phyloP scores from a whole-genome alignment of 495 filamentous ascomycete genomes.

The Lineolata rhizophorae region DNA sequence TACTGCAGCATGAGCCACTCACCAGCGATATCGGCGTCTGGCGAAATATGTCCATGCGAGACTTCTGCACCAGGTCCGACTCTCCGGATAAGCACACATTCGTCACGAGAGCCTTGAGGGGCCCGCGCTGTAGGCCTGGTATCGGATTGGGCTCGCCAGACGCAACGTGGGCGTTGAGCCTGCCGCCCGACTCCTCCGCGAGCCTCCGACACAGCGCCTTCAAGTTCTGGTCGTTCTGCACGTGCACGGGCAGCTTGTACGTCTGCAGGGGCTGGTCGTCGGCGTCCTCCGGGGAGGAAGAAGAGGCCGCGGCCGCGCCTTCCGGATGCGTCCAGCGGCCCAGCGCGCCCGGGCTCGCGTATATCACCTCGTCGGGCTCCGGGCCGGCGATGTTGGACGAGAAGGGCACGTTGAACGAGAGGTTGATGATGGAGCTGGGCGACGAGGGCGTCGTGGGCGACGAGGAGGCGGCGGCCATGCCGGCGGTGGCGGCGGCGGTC shows the following conservation, averaged over 20 bases:
- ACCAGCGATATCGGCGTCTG: constrained; percentile 76
- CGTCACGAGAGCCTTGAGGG: constrained; percentile 51
- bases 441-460: constrained; percentile 20
- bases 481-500: constrained; percentile 28
- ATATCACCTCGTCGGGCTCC: constrained; percentile 73
- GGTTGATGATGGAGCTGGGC: constrained; percentile 25
- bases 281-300: no score
- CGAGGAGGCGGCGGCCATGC: no score
- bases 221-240: constrained; percentile 57
- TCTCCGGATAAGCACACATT: constrained; percentile 79
- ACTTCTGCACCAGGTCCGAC: constrained; percentile 61
- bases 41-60: constrained; percentile 64
- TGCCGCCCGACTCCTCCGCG: constrained; percentile 42
- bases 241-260: constrained; percentile 73
- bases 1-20: constrained; percentile 16
- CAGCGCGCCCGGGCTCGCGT: constrained; percentile 63
- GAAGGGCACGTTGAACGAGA: constrained; percentile 91
- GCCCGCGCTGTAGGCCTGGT: constrained; percentile 38
- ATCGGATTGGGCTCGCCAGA: constrained; percentile 62
- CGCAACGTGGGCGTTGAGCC: constrained; percentile 59
- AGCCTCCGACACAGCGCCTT: constrained; percentile 58
- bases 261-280: constrained; percentile 62
- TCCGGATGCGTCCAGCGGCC: constrained; percentile 82
- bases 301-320: no score
- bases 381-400: constrained; percentile 76